Evolutionary conservation across 2,329 filamentous ascomycete genomes (phyloP).

Genomic region (Pyrenophora seminiperda): DNA sequence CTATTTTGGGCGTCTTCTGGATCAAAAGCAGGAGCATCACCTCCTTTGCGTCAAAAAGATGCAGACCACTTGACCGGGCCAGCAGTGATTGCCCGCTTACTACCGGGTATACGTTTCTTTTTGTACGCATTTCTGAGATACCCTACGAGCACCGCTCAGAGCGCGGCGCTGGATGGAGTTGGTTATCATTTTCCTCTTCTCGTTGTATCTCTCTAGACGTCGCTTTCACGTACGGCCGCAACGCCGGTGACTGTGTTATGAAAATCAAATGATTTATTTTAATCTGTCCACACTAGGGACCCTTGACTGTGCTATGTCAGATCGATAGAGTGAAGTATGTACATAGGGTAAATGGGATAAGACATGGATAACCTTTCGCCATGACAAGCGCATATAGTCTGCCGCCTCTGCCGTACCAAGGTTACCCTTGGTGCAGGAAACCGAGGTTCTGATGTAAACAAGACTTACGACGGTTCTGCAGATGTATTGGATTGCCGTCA

Average conservation of each 20-base stretch:
- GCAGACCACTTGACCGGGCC: not conserved
- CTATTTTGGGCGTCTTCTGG: not conserved
- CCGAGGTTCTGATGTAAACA: too few relatives aligned
- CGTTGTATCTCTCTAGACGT: not conserved
- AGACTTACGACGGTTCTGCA: too few relatives aligned
- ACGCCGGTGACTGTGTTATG: too few relatives aligned
- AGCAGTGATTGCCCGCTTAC: not conserved
- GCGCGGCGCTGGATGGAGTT: conserved; percentile 20
- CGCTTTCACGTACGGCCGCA: too few relatives aligned
- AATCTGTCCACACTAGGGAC: too few relatives aligned
- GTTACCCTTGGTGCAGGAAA: not conserved
- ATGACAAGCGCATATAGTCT: too few relatives aligned
- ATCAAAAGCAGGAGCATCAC: not conserved
- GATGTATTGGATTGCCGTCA: not conserved
- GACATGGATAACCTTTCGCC: too few relatives aligned
- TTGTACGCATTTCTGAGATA: conserved; percentile 24
- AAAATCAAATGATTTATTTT: too few relatives aligned
- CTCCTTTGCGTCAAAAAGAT: not conserved
- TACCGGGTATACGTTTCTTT: conserved; percentile 15
- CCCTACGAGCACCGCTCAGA: conserved; percentile 28
- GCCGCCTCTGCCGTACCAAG: not conserved
- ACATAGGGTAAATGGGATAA: too few relatives aligned
- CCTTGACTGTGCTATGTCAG: too few relatives aligned
- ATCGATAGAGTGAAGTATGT: too few relatives aligned
- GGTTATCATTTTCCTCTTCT: not conserved